Percentiles rank a stretch among this genome's conserved stretches.
These are phyloP conservation scores for Solanum clarkiae DNA, from an alignment of 257 asterid species.

Conservation along the genomic window DNA sequence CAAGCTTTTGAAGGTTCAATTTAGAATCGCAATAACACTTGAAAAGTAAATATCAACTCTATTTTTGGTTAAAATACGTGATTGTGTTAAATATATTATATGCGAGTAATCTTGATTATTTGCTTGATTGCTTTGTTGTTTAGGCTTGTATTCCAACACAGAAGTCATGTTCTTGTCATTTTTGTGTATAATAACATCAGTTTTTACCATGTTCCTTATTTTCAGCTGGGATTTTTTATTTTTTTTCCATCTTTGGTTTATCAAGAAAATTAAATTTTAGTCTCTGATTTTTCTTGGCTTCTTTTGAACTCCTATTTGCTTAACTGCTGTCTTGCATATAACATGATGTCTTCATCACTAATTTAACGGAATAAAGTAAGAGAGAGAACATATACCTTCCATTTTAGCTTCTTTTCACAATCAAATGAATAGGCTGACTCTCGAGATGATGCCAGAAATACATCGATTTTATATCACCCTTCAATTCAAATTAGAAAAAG, in stretches of 20 bases:
- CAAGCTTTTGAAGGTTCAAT: neutral
- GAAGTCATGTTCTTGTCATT: conserved; percentile 25
- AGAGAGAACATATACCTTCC: neutral
- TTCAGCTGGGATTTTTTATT: neutral
- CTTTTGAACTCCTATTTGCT: neutral
- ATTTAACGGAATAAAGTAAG: neutral
- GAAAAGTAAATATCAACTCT: neutral
- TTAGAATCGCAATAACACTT: neutral
- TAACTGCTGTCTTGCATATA: neutral
- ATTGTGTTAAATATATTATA: neutral
- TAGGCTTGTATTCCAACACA: neutral
- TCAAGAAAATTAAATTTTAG: neutral
- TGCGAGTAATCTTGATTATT: neutral
- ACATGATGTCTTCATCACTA: neutral
- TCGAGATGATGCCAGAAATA: too few species aligned
- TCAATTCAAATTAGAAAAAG: too few species aligned
- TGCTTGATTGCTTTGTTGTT: neutral
- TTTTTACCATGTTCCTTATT: neutral
- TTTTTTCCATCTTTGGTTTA: neutral
- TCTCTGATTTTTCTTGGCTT: neutral
- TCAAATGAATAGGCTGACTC: neutral
- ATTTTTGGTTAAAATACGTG: neutral
- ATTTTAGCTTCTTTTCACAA: neutral
- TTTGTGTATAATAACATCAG: neutral
- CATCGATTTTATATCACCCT: too few species aligned